Conservation (phyloP, 768 basidiomycete species). For the Mycena pura region DNA sequence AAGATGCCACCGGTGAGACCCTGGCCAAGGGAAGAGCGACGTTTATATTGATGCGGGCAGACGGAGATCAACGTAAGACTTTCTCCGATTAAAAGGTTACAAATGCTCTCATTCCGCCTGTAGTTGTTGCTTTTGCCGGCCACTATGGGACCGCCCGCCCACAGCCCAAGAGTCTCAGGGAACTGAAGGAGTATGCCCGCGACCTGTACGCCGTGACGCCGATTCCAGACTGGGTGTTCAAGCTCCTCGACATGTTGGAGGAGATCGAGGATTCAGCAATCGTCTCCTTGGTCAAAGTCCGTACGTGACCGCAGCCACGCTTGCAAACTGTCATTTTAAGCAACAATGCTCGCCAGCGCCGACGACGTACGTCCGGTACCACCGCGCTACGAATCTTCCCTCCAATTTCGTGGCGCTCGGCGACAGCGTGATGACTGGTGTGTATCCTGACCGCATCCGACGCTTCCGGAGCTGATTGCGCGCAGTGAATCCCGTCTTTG, state of each 20-base stretch:
- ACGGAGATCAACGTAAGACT: background rate
- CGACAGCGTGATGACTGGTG: conserved; percentile 36
- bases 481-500: conserved; percentile 6
- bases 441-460: background rate
- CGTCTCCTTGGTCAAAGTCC: background rate
- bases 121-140: conserved; percentile 17
- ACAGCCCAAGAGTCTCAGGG: conserved; percentile 20
- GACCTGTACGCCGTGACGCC: conserved; percentile 22
- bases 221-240: conserved; percentile 34
- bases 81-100: background rate
- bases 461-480: background rate
- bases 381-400: conserved; percentile 31
- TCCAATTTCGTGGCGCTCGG: conserved; percentile 42
- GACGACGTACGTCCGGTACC: conserved; percentile 32
- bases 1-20: conserved; percentile 16
- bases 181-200: conserved; percentile 14
- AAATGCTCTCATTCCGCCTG: background rate
- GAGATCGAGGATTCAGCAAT: conserved; percentile 27
- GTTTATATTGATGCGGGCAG: conserved; percentile 11
- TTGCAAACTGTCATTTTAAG: background rate
- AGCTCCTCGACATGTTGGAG: conserved; percentile 34
- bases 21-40: conserved; percentile 13
- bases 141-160: conserved; percentile 7
- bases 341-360: conserved; percentile 23
- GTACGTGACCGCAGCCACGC: background rate